These are phyloP conservation scores for Triticum urartu DNA, from an alignment of 176 grass and related monocot species.

Conservation along the genomic window DNA sequence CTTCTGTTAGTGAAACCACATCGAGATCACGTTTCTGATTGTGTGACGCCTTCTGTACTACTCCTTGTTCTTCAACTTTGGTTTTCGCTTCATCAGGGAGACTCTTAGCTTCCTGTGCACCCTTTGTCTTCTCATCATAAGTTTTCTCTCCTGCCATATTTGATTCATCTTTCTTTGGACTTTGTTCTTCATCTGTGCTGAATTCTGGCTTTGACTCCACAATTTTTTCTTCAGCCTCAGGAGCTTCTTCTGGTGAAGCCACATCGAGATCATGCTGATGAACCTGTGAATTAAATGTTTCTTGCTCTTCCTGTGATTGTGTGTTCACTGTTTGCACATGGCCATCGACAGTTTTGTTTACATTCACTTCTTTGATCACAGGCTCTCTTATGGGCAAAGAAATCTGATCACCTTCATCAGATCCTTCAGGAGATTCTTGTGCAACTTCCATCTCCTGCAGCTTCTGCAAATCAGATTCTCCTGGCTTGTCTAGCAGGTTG, in stretches of 20 bases:
- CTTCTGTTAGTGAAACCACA: conserved; percentile 34
- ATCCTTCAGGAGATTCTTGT: conserved; percentile 20
- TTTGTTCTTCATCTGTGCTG: conserved; percentile 40
- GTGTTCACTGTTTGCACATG: conserved; percentile 25
- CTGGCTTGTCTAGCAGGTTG: conserved; percentile 15
- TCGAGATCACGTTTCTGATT: conserved; percentile 42
- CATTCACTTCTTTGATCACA: conserved; percentile 35
- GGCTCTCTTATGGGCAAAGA: conserved; percentile 18
- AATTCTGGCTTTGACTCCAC: conserved; percentile 29
- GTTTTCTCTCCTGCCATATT: conserved; percentile 35
- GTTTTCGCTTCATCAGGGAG: conserved; percentile 11
- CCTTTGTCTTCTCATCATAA: conserved; percentile 45
- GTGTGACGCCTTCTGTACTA: conserved; percentile 45
- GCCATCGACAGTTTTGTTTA: conserved; percentile 18
- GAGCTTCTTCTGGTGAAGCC: conserved; percentile 33
- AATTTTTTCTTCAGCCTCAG: conserved; percentile 29
- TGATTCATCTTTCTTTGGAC: conserved; percentile 32
- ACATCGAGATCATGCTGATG: conserved; percentile 34
- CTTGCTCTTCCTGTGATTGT: conserved; percentile 26
- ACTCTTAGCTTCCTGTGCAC: conserved; percentile 43
- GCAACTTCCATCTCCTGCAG: conserved; percentile 13
- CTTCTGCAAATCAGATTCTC: conserved; percentile 27
- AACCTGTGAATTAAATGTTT: conserved; percentile 31
- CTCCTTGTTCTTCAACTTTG: conserved; percentile 48
- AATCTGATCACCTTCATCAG: conserved; percentile 27